phyloP scores from a whole-genome alignment of 1,139 yeast species.

The Kurtzmaniella quercitrusa region DNA sequence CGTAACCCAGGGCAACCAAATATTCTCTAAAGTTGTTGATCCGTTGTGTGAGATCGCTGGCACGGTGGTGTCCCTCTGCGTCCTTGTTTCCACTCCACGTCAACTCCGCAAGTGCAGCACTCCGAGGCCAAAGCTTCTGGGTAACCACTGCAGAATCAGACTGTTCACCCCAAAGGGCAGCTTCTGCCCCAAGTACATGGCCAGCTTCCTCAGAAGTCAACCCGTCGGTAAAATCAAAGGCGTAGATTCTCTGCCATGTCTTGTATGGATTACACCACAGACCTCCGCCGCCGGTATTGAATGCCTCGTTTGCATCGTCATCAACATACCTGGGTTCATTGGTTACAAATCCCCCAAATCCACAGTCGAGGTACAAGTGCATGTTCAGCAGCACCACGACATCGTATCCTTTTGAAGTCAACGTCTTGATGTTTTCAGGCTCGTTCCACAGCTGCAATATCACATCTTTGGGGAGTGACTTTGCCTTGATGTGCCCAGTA shows the following conservation, averaged over 20 bases:
- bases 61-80: slow-evolving; percentile 24
- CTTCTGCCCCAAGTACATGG: slow-evolving; percentile 43
- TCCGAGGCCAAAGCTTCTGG: slow-evolving; percentile 44
- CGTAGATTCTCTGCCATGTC: slow-evolving; percentile 46
- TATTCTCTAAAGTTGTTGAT: slow-evolving; percentile 43
- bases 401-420: slow-evolving; percentile 37
- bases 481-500: slow-evolving; percentile 18
- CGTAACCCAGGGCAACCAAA: slow-evolving; percentile 34
- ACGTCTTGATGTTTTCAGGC: slow-evolving; percentile 21
- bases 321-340: slow-evolving; percentile 36
- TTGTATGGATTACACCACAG: slow-evolving; percentile 52
- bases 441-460: slow-evolving; percentile 41
- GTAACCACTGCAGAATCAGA: slow-evolving; percentile 35
- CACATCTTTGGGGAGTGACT: slow-evolving; percentile 26
- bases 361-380: slow-evolving; percentile 45
- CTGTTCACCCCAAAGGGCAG: slow-evolving; percentile 44
- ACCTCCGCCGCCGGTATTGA: slow-evolving; percentile 34
- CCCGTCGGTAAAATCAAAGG: slow-evolving; percentile 31
- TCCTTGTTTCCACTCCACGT: slow-evolving; percentile 45
- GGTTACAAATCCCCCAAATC: slow-evolving; percentile 39
- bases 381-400: slow-evolving; percentile 37
- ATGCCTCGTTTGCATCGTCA: slow-evolving; percentile 17
- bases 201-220: slow-evolving; percentile 29
- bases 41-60: slow-evolving; percentile 32
- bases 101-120: slow-evolving; percentile 45